phyloP scores from a whole-genome alignment of 2,329 filamentous ascomycete genomes.

The Xylariales sp. region DNA sequence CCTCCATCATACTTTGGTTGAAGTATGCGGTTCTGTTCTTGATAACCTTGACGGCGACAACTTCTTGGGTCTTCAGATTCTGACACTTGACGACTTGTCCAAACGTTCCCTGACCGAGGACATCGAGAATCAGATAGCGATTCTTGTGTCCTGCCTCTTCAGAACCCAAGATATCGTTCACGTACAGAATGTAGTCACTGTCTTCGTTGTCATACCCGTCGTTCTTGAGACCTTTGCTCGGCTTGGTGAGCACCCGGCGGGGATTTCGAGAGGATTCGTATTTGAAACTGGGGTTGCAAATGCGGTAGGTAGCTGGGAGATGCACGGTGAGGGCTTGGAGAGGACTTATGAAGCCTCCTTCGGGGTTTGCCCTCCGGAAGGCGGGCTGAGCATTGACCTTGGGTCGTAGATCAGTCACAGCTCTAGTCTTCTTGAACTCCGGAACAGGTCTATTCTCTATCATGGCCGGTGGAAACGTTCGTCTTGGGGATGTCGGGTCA shows the following conservation, averaged over 20 bases:
- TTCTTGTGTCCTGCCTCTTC: slow-evolving; percentile 99
- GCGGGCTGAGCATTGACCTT: slow-evolving; percentile 83
- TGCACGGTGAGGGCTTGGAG: slow-evolving; percentile 93
- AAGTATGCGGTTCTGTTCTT: slow-evolving; percentile 99
- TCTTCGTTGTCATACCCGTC: slow-evolving; percentile 99
- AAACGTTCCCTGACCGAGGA: slow-evolving; percentile 94
- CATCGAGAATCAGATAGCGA: slow-evolving; percentile 93
- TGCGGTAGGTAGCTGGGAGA: slow-evolving; percentile 90
- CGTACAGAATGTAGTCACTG: slow-evolving; percentile 97
- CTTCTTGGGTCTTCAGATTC: slow-evolving; percentile 96
- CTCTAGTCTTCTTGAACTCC: slow-evolving; percentile 77
- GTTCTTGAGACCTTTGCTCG: slow-evolving; percentile 97
- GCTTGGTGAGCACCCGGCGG: slow-evolving; percentile 91
- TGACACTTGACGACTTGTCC: slow-evolving; percentile 99
- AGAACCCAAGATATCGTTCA: slow-evolving; percentile 96
- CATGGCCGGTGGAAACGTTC: slow-evolving; percentile 41
- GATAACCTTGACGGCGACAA: slow-evolving; percentile 97
- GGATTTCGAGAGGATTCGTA: slow-evolving; percentile 98
- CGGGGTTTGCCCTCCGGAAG: slow-evolving; percentile 89
- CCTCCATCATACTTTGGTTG: slow-evolving; percentile 99
- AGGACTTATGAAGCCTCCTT: slow-evolving; percentile 96
- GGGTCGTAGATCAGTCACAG: slow-evolving; percentile 69
- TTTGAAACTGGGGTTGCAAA: slow-evolving; percentile 97
- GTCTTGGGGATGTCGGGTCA: slow-evolving; percentile 55
- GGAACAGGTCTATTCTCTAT: slow-evolving; percentile 68